Evolutionary conservation across 345 rosid genomes (phyloP).

Genomic region (Euphorbia tirucalli): DNA sequence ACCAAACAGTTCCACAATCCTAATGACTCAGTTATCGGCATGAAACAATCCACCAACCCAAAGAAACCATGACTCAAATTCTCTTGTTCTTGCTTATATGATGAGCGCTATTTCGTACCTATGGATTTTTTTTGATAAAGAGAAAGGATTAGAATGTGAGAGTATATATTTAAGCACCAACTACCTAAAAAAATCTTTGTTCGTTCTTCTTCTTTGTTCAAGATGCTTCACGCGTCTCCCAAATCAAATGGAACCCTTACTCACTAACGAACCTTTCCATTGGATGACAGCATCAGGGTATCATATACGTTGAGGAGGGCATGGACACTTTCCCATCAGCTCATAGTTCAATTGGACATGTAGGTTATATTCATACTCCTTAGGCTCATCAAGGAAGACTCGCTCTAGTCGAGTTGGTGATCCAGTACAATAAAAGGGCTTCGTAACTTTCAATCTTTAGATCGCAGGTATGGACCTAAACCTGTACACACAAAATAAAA

Average conservation of each 20-base stretch:
- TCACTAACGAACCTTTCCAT: too few species aligned
- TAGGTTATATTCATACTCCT: too few species aligned
- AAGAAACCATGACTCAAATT: not conserved
- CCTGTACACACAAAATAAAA: too few species aligned
- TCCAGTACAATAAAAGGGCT: too few species aligned
- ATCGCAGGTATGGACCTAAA: too few species aligned
- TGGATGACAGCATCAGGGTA: too few species aligned
- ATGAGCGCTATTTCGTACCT: not conserved
- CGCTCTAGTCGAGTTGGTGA: too few species aligned
- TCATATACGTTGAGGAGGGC: too few species aligned
- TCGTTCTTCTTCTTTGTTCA: constrained; percentile 39
- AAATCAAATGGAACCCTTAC: not conserved
- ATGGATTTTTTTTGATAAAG: not conserved
- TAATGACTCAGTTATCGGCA: constrained; percentile 35
- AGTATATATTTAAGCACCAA: constrained; percentile 19
- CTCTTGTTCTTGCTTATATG: not conserved
- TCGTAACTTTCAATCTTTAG: too few species aligned
- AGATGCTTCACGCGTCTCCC: constrained; percentile 58
- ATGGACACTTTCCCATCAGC: too few species aligned
- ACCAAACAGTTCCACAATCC: constrained; percentile 42
- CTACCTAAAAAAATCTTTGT: constrained; percentile 14
- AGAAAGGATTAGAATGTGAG: not conserved
- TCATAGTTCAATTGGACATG: too few species aligned
- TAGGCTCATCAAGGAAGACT: too few species aligned
- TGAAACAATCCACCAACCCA: constrained; percentile 43